Conservation (phyloP, 371 early-diverging fungal genomes). For the Choanephora cucurbitarum region DNA sequence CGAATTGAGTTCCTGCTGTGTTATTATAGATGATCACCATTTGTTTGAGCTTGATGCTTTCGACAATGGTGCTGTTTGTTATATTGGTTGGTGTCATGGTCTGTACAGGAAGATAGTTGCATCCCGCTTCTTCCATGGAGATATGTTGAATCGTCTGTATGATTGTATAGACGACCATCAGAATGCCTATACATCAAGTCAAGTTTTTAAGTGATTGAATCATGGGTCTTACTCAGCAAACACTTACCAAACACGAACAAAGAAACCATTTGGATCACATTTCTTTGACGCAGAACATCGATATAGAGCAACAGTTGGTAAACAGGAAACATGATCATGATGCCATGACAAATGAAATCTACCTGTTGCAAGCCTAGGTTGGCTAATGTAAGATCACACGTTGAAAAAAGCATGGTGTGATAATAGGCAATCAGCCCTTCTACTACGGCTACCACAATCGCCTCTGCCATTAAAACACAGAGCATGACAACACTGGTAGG, state of each 20-base stretch:
- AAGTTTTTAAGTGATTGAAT: neutral
- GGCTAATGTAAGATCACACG: slow-evolving; percentile 6
- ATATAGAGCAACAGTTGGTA: slow-evolving; percentile 19
- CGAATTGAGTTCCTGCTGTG: neutral
- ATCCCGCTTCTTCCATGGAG: slow-evolving; percentile 20
- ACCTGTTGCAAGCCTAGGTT: slow-evolving; percentile 12
- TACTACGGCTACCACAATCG: slow-evolving; percentile 5
- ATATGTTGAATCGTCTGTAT: slow-evolving; percentile 22
- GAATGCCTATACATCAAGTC: slow-evolving; percentile 1
- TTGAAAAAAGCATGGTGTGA: slow-evolving; percentile 10
- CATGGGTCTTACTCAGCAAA: too few relatives aligned
- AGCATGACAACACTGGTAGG: slow-evolving; percentile 3
- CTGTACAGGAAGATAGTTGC: slow-evolving; percentile 1
- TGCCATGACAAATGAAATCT: slow-evolving; percentile 20
- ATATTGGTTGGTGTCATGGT: slow-evolving; percentile 1
- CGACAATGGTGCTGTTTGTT: neutral
- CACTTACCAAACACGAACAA: slow-evolving; percentile 24
- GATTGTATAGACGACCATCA: slow-evolving; percentile 14
- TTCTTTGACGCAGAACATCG: slow-evolving; percentile 17
- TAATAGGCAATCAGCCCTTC: slow-evolving; percentile 18
- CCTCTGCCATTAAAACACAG: slow-evolving; percentile 3
- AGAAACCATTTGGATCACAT: slow-evolving; percentile 10
- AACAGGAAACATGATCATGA: slow-evolving; percentile 11
- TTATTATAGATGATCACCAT: slow-evolving; percentile 8
- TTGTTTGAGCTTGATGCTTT: neutral